Conservation (phyloP, 1,284 basidiomycete genomes). For the Acaromyces ingoldii region DNA sequence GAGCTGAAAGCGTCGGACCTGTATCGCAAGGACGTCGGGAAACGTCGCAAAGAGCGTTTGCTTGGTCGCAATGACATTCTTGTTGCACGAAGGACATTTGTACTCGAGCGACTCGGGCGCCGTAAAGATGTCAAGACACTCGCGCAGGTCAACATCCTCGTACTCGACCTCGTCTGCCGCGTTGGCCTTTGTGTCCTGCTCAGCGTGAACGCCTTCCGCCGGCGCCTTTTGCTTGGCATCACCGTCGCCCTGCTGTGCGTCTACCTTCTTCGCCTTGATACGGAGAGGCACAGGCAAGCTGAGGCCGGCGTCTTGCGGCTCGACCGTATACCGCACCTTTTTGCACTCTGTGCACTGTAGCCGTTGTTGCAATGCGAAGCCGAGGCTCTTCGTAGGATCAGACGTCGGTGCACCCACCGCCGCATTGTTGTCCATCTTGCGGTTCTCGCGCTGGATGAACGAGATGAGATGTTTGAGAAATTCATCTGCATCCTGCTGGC, state of each 20-base stretch:
- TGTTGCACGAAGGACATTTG: conserved; percentile 61
- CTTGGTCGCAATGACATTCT: conserved; percentile 65
- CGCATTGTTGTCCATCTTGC: conserved; percentile 1
- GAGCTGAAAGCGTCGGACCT: conserved; percentile 90
- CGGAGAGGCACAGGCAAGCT: conserved; percentile 68
- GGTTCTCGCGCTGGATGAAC: conserved; percentile 58
- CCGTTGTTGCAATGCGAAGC: conserved; percentile 67
- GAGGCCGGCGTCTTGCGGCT: conserved; percentile 67
- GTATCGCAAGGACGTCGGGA: conserved; percentile 81
- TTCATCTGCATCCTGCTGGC: conserved; percentile 94
- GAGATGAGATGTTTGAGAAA: conserved; percentile 79
- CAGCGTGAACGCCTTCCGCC: conserved; percentile 23
- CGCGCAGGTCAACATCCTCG: conserved; percentile 64
- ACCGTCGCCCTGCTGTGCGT: conserved; percentile 23
- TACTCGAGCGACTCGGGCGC: conserved; percentile 70
- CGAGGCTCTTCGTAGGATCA: conserved; percentile 68
- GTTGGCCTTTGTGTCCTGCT: neutral
- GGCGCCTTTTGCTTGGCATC: conserved; percentile 11
- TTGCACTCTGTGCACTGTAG: conserved; percentile 67
- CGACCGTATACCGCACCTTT: conserved; percentile 81
- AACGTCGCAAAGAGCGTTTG: conserved; percentile 73
- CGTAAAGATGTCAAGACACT: conserved; percentile 67
- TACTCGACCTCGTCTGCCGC: conserved; percentile 54
- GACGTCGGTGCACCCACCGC: conserved; percentile 6
- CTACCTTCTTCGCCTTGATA: conserved; percentile 34